These are phyloP conservation scores for Termitomyces sp. DNA, from an alignment of 768 basidiomycete genomes.

Conservation along the genomic window DNA sequence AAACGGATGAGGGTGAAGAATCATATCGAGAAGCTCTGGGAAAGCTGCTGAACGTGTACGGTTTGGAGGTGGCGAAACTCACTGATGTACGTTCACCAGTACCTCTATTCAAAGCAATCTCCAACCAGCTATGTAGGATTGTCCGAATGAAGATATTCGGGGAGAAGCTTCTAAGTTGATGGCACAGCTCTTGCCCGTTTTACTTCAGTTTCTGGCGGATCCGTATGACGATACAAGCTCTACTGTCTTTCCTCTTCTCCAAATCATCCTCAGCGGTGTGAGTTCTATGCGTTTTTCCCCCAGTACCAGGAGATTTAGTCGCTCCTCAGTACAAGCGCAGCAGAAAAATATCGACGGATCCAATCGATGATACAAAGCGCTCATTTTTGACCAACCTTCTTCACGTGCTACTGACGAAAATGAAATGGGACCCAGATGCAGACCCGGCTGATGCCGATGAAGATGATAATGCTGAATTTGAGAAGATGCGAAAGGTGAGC, in stretches of 20 bases:
- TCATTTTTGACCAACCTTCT: constrained; percentile 77
- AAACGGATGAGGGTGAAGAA: constrained; percentile 84
- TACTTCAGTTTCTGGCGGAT: constrained; percentile 88
- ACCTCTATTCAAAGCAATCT: background rate
- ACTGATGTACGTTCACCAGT: constrained; percentile 57
- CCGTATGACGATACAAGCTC: constrained; percentile 85
- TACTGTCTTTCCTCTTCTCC: constrained; percentile 79
- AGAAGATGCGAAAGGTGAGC: constrained; percentile 76
- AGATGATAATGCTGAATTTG: constrained; percentile 80
- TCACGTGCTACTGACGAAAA: constrained; percentile 74
- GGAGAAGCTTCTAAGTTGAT: constrained; percentile 62
- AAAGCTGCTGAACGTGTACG: constrained; percentile 74
- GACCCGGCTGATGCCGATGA: constrained; percentile 83
- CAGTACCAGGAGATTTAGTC: background rate
- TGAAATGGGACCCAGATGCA: constrained; percentile 86
- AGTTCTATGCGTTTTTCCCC: constrained; percentile 24
- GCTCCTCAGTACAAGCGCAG: constrained; percentile 69
- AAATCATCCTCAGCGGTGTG: constrained; percentile 69
- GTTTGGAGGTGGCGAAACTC: constrained; percentile 78
- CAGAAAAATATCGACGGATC: constrained; percentile 54
- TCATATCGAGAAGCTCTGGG: constrained; percentile 88
- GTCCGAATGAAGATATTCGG: constrained; percentile 50
- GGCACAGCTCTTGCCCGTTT: constrained; percentile 66
- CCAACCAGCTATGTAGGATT: constrained; percentile 41
- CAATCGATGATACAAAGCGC: constrained; percentile 61